phyloP scores from a whole-genome alignment of 2,329 filamentous ascomycete species.

The Nakataea oryzae region DNA sequence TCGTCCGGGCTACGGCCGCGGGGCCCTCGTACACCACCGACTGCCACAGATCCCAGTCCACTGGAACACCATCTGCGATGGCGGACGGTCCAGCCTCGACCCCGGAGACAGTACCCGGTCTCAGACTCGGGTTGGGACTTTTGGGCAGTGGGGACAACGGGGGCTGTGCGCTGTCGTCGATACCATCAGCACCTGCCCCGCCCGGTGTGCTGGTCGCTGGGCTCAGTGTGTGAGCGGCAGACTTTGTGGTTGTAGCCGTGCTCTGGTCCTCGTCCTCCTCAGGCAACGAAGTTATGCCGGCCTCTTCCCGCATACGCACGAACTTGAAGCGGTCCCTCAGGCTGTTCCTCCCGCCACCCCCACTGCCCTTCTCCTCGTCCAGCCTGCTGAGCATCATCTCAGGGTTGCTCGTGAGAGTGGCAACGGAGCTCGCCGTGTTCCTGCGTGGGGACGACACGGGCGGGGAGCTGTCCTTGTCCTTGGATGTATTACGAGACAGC shows the following conservation, averaged over 20 bases:
- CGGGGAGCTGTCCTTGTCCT: constrained; percentile 43
- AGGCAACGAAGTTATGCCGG: constrained; percentile 38
- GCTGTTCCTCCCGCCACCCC: constrained; percentile 39
- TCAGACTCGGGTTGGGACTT: constrained; percentile 58
- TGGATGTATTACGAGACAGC: constrained; percentile 59
- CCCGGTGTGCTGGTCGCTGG: constrained; percentile 1
- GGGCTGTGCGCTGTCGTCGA: constrained; percentile 18
- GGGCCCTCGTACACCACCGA: constrained; percentile 91
- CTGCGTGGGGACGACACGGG: constrained; percentile 39
- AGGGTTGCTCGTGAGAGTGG: constrained; percentile 68
- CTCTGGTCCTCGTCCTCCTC: constrained; percentile 37
- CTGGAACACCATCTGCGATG: constrained; percentile 53
- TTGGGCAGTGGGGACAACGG: constrained; percentile 43
- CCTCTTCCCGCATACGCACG: constrained; percentile 65
- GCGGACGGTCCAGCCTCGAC: constrained; percentile 66
- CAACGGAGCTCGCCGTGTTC: constrained; percentile 72
- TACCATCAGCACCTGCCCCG: not conserved
- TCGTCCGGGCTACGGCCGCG: constrained; percentile 76
- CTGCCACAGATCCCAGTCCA: constrained; percentile 99
- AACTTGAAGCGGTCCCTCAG: constrained; percentile 72
- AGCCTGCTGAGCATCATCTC: constrained; percentile 69
- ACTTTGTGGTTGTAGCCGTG: not conserved
- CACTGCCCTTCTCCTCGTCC: constrained; percentile 53
- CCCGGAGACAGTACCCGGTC: constrained; percentile 78
- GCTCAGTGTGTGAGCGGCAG: constrained; percentile 6